Evolutionary conservation across 2,329 filamentous ascomycete species (phyloP), one percentile per base, ranked within the genome.

Genomic region (Penicillium sp.): DNA sequence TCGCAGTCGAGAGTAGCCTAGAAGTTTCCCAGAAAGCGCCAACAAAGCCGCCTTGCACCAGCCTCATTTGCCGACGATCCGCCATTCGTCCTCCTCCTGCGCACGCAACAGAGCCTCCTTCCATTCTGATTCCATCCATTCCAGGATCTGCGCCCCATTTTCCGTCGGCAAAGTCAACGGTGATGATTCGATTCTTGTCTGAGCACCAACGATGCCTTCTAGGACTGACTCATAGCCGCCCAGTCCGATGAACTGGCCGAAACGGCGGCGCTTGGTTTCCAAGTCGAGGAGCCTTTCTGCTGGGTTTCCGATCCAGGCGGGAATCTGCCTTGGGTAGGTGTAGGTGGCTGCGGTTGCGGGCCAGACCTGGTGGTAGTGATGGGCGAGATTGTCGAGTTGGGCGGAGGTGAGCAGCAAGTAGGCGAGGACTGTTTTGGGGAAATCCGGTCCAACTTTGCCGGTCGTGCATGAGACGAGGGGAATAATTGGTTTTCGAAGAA

Each of bases 241-340:
- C 13, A 70, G 41, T 9, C 68, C 68, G 40, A 70, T 67, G 42
- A 71, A 71, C 5, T 57, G 45, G 1, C 67, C 68, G 29, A 67
- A 66, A n/a, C 66, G 47, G 2, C 61, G 42, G 6, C 67, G 42
- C 49, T 69, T 69, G 0, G 55, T 64, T 9, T 61, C 51, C 2
- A 69, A 37, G 37, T 59, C 55, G 2, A 63, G 47, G 2, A 38
- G 27, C 1, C 15, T 5, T 30, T 56, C 54, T 1, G 38, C 27
- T 0, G 27, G 26, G 1, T 49, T 50, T 0, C 55, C 57, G 2
- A 65, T 32, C 61, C 64, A 62, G 5, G 58, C 18, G 7, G 33
- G 44, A 1, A 64, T 52, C 0, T 25, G 42, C 6, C 54, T 38
- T 4, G 68, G 67, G 32, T 70, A 70, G 4, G 35, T 39, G 15